Conservation (phyloP, 2,329 filamentous ascomycete genomes). For the Scopulariopsis brevicaulis region DNA sequence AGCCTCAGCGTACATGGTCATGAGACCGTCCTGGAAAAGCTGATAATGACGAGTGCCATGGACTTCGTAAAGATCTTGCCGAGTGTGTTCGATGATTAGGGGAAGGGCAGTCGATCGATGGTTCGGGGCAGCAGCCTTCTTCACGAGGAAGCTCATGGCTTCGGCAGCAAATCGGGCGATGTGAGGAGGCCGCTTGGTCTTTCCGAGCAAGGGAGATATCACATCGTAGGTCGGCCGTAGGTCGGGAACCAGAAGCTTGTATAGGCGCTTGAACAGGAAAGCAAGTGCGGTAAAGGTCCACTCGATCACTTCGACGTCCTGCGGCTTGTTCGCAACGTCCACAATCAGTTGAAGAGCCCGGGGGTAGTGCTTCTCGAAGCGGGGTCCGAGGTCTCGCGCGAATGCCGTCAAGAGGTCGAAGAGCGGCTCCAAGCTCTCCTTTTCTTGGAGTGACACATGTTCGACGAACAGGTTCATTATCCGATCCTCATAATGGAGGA, state of each 20-base stretch:
- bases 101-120: conserved; percentile 63
- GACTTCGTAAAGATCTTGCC: conserved; percentile 51
- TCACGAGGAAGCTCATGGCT: conserved; percentile 84
- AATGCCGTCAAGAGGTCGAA: conserved; percentile 84
- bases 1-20: conserved; percentile 85
- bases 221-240: conserved; percentile 74
- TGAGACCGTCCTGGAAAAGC: conserved; percentile 76
- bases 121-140: conserved; percentile 72
- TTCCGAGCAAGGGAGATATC: conserved; percentile 75
- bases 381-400: conserved; percentile 79
- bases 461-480: conserved; percentile 69
- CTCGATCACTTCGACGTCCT: conserved; percentile 83
- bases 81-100: conserved; percentile 59
- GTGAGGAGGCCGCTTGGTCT: conserved; percentile 69
- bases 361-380: conserved; percentile 83
- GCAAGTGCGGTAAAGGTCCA: conserved; percentile 93
- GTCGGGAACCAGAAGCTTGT: conserved; percentile 74
- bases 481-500: conserved; percentile 78
- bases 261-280: conserved; percentile 96
- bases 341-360: conserved; percentile 65
- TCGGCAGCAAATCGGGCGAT: conserved; percentile 90
- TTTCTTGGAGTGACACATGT: conserved; percentile 68
- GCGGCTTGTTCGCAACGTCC: conserved; percentile 63
- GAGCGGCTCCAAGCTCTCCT: conserved; percentile 72
- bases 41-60: conserved; percentile 44